These are phyloP conservation scores for Aspergillus tanneri DNA, from an alignment of 2,329 filamentous ascomycete genomes.

Conservation along the genomic window DNA sequence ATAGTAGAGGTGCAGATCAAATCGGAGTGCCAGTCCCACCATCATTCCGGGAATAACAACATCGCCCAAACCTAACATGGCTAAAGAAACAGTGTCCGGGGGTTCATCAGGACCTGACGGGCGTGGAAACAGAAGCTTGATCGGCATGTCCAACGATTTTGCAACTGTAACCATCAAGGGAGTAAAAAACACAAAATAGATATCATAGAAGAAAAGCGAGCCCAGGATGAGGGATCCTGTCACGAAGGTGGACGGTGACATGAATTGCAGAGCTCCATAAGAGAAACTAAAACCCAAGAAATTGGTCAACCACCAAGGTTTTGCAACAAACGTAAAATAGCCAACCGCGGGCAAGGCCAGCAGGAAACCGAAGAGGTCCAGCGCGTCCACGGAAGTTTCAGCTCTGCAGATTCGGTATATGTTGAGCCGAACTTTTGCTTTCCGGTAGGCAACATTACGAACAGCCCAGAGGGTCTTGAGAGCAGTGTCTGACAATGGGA, in stretches of 20 bases:
- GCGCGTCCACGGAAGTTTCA: slow-evolving; percentile 45
- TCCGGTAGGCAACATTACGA: slow-evolving; percentile 50
- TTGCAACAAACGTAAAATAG: slow-evolving; percentile 64
- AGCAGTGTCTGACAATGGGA: slow-evolving; percentile 46
- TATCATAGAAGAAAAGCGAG: slow-evolving; percentile 90
- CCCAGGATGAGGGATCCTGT: slow-evolving; percentile 75
- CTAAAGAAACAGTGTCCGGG: slow-evolving; percentile 44
- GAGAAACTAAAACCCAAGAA: slow-evolving; percentile 83
- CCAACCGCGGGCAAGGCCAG: slow-evolving; percentile 55
- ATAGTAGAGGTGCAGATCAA: slow-evolving; percentile 85
- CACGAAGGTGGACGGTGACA: slow-evolving; percentile 84
- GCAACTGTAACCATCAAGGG: slow-evolving; percentile 65
- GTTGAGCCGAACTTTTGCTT: slow-evolving; percentile 52
- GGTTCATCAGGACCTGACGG: slow-evolving; percentile 52
- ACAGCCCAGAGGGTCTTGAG: slow-evolving; percentile 49
- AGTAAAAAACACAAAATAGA: slow-evolving; percentile 64
- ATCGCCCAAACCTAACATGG: slow-evolving; percentile 92
- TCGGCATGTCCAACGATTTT: slow-evolving; percentile 83
- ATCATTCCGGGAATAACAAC: slow-evolving; percentile 90
- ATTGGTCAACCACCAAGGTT: slow-evolving; percentile 75
- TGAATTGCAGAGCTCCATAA: slow-evolving; percentile 75
- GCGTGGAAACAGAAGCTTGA: slow-evolving; percentile 84
- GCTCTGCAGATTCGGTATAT: slow-evolving; percentile 53
- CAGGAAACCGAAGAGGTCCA: slow-evolving; percentile 56
- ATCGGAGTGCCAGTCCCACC: slow-evolving; percentile 82